Conservation (phyloP, 225 moss, liverwort and hornwort species). For the Pleurozium schreberi region DNA sequence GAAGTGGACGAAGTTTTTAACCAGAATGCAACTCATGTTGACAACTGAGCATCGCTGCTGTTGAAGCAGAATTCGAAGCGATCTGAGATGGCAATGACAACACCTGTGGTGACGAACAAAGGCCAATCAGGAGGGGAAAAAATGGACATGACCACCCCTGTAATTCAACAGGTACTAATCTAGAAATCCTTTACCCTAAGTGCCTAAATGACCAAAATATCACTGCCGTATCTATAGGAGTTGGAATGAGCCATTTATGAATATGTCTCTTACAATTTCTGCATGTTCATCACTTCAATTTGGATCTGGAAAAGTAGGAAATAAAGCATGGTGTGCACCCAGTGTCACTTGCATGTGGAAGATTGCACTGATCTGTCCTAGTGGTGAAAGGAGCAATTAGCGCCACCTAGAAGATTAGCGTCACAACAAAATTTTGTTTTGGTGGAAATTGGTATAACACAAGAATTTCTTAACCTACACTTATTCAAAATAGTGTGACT, state of each 20-base stretch:
- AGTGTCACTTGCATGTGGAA: neutral
- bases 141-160: constrained; percentile 96
- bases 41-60: neutral
- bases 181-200: neutral
- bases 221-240: neutral
- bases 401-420: neutral
- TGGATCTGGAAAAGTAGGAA: neutral
- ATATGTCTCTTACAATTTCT: neutral
- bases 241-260: neutral
- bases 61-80: constrained; percentile 57
- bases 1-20: neutral
- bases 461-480: neutral
- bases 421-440: neutral
- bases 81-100: constrained; percentile 89
- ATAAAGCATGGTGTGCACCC: neutral
- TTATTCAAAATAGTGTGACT: neutral
- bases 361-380: neutral
- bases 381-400: neutral
- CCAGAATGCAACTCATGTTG: neutral
- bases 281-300: neutral
- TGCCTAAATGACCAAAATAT: neutral
- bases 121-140: constrained; percentile 48
- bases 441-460: neutral
- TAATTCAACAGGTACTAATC: constrained; percentile 63
- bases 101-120: constrained; percentile 66